These are phyloP conservation scores for Fusarium tricinctum DNA, from an alignment of 2,329 filamentous ascomycete genomes.

Conservation along the genomic window DNA sequence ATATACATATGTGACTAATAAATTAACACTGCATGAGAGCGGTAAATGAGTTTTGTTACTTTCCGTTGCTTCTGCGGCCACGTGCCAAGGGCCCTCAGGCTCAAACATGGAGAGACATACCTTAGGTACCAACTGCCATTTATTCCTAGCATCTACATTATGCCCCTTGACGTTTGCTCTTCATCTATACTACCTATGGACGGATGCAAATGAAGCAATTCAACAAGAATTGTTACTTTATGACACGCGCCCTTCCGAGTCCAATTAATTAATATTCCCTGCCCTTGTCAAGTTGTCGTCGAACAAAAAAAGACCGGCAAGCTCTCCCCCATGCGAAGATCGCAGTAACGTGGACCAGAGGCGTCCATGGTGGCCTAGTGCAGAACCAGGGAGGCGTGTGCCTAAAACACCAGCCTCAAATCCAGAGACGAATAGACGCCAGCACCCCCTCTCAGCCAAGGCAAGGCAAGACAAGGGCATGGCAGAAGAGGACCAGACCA, in stretches of 20 bases:
- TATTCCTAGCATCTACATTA: not conserved
- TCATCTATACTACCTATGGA: not conserved
- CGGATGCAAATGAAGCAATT: not conserved
- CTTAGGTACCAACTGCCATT: not conserved
- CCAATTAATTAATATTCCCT: constrained; percentile 12
- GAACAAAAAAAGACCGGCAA: constrained; percentile 46
- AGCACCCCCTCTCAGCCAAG: constrained; percentile 39
- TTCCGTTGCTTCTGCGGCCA: constrained; percentile 2
- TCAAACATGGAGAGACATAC: not conserved
- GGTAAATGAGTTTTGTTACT: not conserved
- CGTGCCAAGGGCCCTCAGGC: constrained; percentile 2
- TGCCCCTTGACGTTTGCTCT: not conserved
- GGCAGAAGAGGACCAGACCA: constrained; percentile 20
- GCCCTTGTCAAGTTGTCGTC: constrained; percentile 27
- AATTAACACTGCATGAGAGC: not conserved
- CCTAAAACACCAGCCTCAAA: constrained; percentile 28
- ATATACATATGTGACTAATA: not conserved
- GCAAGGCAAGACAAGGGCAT: constrained; percentile 19
- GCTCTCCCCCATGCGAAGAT: constrained; percentile 49
- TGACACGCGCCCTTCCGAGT: constrained; percentile 11
- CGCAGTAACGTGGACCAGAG: constrained; percentile 44
- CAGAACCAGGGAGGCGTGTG: constrained; percentile 34
- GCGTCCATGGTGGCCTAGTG: constrained; percentile 40
- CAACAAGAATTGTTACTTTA: not conserved
- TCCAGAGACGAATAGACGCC: constrained; percentile 39